A percentile compares a stretch with the other conserved stretches of the same genome.
Evolutionary conservation across 148 eudicot genomes (phyloP).

Genomic region (Fagopyrum esculentum): DNA sequence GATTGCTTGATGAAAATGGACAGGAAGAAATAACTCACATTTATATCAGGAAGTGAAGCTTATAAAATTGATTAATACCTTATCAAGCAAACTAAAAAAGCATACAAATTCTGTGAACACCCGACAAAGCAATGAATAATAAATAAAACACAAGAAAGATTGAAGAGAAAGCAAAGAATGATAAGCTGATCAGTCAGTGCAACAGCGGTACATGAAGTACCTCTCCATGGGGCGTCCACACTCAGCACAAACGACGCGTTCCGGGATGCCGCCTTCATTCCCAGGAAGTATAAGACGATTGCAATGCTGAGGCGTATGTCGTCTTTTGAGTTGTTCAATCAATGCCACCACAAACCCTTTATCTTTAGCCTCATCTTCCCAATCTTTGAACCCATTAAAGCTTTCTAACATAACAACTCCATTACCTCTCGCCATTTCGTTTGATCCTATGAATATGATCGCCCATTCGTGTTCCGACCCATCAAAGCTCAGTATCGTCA

Average conservation of each 20-base stretch:
- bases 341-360: slow-evolving; percentile 60
- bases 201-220: slow-evolving; percentile 89
- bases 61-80: background rate
- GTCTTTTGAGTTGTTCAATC: slow-evolving; percentile 28
- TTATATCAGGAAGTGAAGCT: background rate
- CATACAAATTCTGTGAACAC: background rate
- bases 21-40: background rate
- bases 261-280: slow-evolving; percentile 38
- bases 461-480: slow-evolving; percentile 86
- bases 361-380: slow-evolving; percentile 41
- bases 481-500: slow-evolving; percentile 59
- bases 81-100: background rate
- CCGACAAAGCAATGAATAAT: background rate
- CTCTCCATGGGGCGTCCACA: slow-evolving; percentile 80
- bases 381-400: slow-evolving; percentile 29
- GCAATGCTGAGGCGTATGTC: slow-evolving; percentile 75
- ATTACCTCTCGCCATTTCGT: slow-evolving; percentile 46
- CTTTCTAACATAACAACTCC: slow-evolving; percentile 32
- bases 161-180: background rate
- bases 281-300: slow-evolving; percentile 77
- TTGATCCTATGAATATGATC: slow-evolving; percentile 42
- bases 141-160: background rate
- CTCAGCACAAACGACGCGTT: slow-evolving; percentile 62
- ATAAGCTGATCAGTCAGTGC: slow-evolving; percentile 44
- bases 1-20: background rate